Evolutionary conservation across 2,329 filamentous ascomycete species (phyloP), one percentile per base, ranked within the genome.

Genomic region (Bipolaris oryzae): DNA sequence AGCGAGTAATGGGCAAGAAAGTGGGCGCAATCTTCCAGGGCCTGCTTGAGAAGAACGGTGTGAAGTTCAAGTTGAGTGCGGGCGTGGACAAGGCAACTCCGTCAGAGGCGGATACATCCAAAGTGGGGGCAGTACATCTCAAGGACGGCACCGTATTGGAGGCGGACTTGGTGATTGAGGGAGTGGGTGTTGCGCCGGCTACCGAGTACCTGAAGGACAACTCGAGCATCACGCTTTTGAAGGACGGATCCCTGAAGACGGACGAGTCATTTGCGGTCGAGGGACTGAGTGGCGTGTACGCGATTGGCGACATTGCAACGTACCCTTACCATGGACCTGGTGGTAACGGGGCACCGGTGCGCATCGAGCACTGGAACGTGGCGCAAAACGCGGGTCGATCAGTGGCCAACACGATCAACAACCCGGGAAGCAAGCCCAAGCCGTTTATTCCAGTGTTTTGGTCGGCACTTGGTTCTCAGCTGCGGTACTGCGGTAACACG

Each of bases 331-430:
- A 91, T 74, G 95, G 95, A 1, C 95, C 95, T 0, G 92, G 91
- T 21, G 89, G 91, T 23, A 84, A 89, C 15, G 91, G 90, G 60
- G 83, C 82, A 42, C 83, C 84, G 16, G 86, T 89, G 0, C 89
- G 95, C 61, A 97, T 98, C 72, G 95, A 99, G 81, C 95, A 99
- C 76, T 99, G 95, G 95, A 94, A 97, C 77, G 95, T 99, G 2
- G 95, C 95, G 4, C 95, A 98, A 73, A 97, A 98, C 71, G 83
- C 91, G 1, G 95, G 95, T 2, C 90, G 94, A 41, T 84, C 85
- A 21, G 94, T 89, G 1, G 95, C 92, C 1, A 82, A 82, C 50
- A 86, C 90, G 67, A 96, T 99, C 70, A 84, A 87, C 64, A 82
- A 89, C 68, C 84, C 89, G 0, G 77, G 82, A 7, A 75, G 82